Conservation (phyloP, 257 asterid species). For the Solanum chiquidenum region DNA sequence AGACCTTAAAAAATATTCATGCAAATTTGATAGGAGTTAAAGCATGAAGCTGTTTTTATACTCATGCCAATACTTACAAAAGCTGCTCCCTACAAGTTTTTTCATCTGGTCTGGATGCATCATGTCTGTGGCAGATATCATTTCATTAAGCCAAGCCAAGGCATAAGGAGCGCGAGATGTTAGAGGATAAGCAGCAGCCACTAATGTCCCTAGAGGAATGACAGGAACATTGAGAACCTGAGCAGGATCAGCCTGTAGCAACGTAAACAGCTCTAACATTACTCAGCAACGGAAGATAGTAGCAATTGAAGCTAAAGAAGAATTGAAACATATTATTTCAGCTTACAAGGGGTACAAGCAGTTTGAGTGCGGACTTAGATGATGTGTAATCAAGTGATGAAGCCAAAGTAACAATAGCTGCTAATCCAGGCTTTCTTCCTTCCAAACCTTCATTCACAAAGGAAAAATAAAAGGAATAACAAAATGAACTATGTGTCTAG, state of each 20-base stretch:
- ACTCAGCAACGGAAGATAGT: neutral
- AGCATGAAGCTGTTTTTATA: neutral
- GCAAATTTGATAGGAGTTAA: neutral
- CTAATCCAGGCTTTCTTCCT: constrained; percentile 76
- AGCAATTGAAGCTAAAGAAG: neutral
- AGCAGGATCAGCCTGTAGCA: constrained; percentile 90
- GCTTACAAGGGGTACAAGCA: constrained; percentile 84
- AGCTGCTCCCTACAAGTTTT: constrained; percentile 80
- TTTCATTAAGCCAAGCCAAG: constrained; percentile 76
- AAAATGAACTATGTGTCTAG: neutral
- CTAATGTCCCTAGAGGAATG: constrained; percentile 82
- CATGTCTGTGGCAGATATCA: constrained; percentile 90
- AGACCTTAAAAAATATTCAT: neutral
- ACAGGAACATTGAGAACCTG: constrained; percentile 89
- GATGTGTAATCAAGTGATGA: constrained; percentile 89
- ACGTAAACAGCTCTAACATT: neutral
- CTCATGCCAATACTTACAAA: constrained; percentile 46
- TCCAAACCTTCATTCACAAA: constrained; percentile 2
- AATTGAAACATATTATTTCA: neutral
- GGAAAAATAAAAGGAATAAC: neutral
- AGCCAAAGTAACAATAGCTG: constrained; percentile 85
- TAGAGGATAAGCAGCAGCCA: constrained; percentile 87
- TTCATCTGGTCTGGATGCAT: constrained; percentile 88
- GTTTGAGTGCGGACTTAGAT: constrained; percentile 71
- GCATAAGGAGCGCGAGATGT: constrained; percentile 79